phyloP scores from a whole-genome alignment of 148 eudicot genomes.

The Silene conica region DNA sequence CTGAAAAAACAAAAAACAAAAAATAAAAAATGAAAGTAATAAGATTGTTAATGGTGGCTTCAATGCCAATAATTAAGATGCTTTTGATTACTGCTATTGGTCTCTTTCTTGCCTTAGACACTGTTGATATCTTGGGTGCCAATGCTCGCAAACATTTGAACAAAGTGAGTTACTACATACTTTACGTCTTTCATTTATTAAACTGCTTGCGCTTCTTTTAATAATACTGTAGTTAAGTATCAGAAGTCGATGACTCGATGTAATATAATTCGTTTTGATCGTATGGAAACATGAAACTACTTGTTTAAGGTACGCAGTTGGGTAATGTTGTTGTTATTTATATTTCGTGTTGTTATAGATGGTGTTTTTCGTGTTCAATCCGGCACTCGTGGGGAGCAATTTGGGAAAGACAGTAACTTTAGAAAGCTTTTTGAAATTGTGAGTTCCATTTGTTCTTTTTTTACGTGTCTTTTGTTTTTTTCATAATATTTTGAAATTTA shows the following conservation, averaged over 20 bases:
- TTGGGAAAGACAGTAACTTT: conserved; percentile 39
- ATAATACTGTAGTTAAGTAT: too few species aligned
- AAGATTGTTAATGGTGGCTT: conserved; percentile 36
- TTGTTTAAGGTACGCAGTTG: too few species aligned
- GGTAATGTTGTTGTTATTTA: background rate
- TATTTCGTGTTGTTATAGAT: conserved; percentile 20
- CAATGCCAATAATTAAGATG: conserved; percentile 44
- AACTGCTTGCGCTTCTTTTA: too few species aligned
- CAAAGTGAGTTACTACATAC: conserved; percentile 13
- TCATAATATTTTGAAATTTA: too few species aligned
- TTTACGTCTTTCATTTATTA: background rate
- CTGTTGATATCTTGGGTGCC: conserved; percentile 35
- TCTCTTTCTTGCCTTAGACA: conserved; percentile 34
- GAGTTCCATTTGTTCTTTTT: background rate
- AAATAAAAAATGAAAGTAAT: conserved; percentile 21
- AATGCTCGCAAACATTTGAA: conserved; percentile 32
- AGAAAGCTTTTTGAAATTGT: conserved; percentile 33
- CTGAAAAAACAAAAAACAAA: too few species aligned
- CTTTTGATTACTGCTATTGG: conserved; percentile 45
- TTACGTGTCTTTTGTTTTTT: too few species aligned
- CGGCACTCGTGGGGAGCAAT: conserved; percentile 40
- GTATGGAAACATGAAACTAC: too few species aligned
- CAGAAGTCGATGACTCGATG: too few species aligned
- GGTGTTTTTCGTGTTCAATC: conserved; percentile 48
- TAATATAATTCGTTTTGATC: too few species aligned